Base-by-base conservation (phyloP, 768 basidiomycete genomes). In the Russula foetens region DNA sequence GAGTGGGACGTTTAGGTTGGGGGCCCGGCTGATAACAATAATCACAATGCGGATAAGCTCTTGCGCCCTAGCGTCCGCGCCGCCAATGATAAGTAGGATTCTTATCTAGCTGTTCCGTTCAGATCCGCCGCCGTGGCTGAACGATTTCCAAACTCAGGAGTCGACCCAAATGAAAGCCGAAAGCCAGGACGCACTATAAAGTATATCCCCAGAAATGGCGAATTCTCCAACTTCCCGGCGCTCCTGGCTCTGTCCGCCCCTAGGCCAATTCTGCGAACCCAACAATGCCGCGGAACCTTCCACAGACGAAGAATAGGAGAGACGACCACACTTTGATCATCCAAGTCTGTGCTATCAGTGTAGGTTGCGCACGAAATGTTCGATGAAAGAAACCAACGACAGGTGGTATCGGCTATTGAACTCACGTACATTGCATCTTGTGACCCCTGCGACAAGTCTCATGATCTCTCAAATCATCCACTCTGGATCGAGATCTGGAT, bases 41-140 rank as follows among this genome's bases (percentile, higher is more conserved):
- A 35, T 35, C 4, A 35, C 35, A 35, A 35, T 12, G 35, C 35
- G 35, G 35, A 35, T 35, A 35, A 11, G 9, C 14, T 35, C 14
- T 46, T 7, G n/a, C 47, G 51, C 31, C n/a, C 41, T 4, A 28
- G 31, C 24, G 6, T 7, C 31, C 29, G 41, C 28, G 49, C 50
- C 11, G 28, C 45, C 33, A 19, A 23, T 24, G 19, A 44, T 41
- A 35, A 11, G 23, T 19, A 6, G 21, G 15, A 26, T 53, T 41
- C 45, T 53, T 59, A 59, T 59, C 58, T 53, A 2, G 58, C 53
- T 53, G 56, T 55, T 48, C 26, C 41, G n/a, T 50, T n/a, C 41
- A 49, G 54, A 28, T 39, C 35, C 9, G 35, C 35, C 28, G 4
- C 21, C 24, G 54, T 50, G 48, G 48, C 54, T 45, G 43, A 50